phyloP scores from a whole-genome alignment of 805 yeast genomes.

The Candida vartiovaarae region DNA sequence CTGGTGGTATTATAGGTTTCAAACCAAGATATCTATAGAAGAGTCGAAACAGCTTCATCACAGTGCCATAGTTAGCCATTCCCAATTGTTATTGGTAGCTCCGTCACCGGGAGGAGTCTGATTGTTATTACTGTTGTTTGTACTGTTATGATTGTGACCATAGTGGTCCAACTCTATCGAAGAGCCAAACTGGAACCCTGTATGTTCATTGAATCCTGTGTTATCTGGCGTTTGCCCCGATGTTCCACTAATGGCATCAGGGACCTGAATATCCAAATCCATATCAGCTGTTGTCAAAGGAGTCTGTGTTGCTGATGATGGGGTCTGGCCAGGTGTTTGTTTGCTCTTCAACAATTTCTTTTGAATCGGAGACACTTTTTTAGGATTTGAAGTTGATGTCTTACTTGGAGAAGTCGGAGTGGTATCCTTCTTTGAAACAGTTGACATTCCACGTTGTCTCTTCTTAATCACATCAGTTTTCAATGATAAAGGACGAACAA shows the following conservation, averaged over 20 bases:
- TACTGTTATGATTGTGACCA: neutral
- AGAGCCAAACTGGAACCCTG: constrained; percentile 11
- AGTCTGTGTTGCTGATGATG: neutral
- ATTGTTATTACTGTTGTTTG: neutral
- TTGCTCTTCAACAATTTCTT: constrained; percentile 6
- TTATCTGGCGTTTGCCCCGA: constrained; percentile 1
- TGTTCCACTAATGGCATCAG: neutral
- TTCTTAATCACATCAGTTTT: constrained; percentile 91
- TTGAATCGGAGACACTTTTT: constrained; percentile 2
- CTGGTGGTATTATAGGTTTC: too few species aligned
- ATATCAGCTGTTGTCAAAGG: neutral
- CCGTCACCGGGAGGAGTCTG: constrained; percentile 9
- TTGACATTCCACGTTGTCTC: constrained; percentile 56
- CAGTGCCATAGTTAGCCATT: constrained; percentile 24
- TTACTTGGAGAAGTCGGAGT: constrained; percentile 19
- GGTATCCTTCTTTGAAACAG: constrained; percentile 16
- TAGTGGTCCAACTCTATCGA: constrained; percentile 7
- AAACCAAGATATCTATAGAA: too few species aligned
- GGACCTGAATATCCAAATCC: neutral
- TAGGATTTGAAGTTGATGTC: constrained; percentile 1
- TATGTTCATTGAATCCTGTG: constrained; percentile 6
- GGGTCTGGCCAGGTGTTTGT: neutral
- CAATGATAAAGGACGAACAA: constrained; percentile 82
- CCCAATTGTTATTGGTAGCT: constrained; percentile 22
- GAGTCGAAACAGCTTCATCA: constrained; percentile 1